These are phyloP conservation scores for Austroboletus festivus DNA, from an alignment of 768 basidiomycete species.

Conservation along the genomic window DNA sequence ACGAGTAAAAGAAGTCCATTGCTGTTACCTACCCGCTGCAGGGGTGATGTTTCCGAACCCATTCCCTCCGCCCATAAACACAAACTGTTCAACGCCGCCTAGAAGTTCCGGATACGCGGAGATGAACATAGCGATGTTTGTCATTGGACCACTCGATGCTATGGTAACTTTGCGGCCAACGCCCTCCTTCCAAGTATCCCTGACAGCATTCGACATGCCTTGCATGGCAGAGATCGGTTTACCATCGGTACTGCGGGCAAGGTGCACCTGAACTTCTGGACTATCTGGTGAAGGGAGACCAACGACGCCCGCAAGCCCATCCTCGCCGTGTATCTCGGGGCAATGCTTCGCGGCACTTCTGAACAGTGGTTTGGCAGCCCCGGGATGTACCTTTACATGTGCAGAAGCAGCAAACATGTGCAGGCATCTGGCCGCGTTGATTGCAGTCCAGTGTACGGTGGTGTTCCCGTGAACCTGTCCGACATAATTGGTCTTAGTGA, in stretches of 20 bases:
- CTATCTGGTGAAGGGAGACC: slow-evolving; percentile 57
- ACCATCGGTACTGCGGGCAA: slow-evolving; percentile 44
- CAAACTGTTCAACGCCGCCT: slow-evolving; percentile 46
- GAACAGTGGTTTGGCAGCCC: slow-evolving; percentile 68
- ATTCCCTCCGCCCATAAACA: slow-evolving; percentile 89
- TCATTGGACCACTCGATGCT: slow-evolving; percentile 81
- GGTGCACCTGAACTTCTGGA: slow-evolving; percentile 47
- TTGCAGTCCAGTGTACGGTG: slow-evolving; percentile 51
- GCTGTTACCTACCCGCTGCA: slow-evolving; percentile 51
- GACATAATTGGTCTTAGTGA: not conserved
- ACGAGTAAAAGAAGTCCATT: not conserved
- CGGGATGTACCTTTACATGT: slow-evolving; percentile 60
- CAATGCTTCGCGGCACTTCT: slow-evolving; percentile 54
- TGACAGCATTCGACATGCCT: slow-evolving; percentile 61
- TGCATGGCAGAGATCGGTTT: slow-evolving; percentile 54
- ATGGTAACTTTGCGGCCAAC: slow-evolving; percentile 60
- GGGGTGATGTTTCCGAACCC: slow-evolving; percentile 80
- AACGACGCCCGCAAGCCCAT: slow-evolving; percentile 83
- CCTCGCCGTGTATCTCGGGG: slow-evolving; percentile 76
- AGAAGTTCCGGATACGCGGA: slow-evolving; percentile 54
- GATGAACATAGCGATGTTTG: slow-evolving; percentile 73
- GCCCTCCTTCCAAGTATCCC: slow-evolving; percentile 54
- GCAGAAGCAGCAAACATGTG: slow-evolving; percentile 66
- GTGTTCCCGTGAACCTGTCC: slow-evolving; percentile 83
- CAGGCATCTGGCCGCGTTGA: slow-evolving; percentile 77